phyloP scores from a whole-genome alignment of 2,329 filamentous ascomycete species.

The Fusarium floridanum region DNA sequence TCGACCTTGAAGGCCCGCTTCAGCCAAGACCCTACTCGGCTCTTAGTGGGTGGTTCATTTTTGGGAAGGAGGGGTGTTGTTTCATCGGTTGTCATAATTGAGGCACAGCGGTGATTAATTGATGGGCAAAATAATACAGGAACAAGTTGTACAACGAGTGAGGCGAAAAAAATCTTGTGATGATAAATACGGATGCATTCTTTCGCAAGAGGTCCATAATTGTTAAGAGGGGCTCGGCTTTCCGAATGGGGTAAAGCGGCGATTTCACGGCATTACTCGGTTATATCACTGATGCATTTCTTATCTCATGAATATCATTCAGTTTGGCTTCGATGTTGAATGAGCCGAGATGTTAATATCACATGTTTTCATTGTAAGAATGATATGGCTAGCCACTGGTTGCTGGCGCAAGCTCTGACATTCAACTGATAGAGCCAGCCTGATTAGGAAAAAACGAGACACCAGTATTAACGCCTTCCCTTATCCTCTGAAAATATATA shows the following conservation, averaged over 20 bases:
- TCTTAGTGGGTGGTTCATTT: slow-evolving; percentile 14
- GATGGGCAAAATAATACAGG: slow-evolving; percentile 8
- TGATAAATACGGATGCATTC: slow-evolving; percentile 33
- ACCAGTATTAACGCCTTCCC: too few species aligned
- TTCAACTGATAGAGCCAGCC: background rate
- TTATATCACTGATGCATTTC: slow-evolving; percentile 1
- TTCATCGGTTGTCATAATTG: slow-evolving; percentile 40
- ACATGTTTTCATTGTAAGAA: background rate
- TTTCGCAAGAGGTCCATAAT: slow-evolving; percentile 17
- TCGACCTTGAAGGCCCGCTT: slow-evolving; percentile 47
- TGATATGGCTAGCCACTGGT: background rate
- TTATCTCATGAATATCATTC: background rate
- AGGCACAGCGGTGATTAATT: background rate
- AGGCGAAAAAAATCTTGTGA: slow-evolving; percentile 17
- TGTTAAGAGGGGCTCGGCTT: slow-evolving; percentile 28
- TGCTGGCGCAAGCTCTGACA: background rate
- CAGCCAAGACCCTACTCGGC: slow-evolving; percentile 29
- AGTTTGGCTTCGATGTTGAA: background rate
- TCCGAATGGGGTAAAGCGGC: slow-evolving; percentile 21
- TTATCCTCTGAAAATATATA: too few species aligned
- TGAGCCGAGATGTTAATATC: background rate
- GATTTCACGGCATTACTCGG: slow-evolving; percentile 25
- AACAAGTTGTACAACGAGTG: background rate
- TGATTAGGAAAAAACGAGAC: too few species aligned
- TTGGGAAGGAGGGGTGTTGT: slow-evolving; percentile 40